Conservation (phyloP, 345 rosid species). For the Excoecaria cochinchinensis region DNA sequence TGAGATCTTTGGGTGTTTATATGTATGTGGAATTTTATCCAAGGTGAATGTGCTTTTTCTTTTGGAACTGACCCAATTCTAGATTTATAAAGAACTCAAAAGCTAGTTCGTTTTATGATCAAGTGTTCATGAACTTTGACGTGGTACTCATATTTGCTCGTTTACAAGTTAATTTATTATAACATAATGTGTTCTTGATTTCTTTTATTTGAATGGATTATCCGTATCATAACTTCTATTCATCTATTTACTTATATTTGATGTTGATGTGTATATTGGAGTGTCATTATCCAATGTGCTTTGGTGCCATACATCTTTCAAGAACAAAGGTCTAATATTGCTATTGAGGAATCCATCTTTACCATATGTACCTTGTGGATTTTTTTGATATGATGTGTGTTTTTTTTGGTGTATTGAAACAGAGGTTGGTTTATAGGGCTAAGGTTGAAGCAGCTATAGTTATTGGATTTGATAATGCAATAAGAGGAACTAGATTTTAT, state of each 20-base stretch:
- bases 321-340: slow-evolving; percentile 73
- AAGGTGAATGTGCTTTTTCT: neutral
- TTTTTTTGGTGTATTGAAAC: slow-evolving; percentile 4
- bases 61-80: neutral
- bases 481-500: slow-evolving; percentile 63
- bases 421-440: slow-evolving; percentile 83
- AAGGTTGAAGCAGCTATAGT: slow-evolving; percentile 86
- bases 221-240: neutral
- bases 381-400: neutral
- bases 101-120: neutral
- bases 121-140: no score
- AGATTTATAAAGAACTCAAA: neutral
- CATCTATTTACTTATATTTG: neutral
- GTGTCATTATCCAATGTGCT: slow-evolving; percentile 89
- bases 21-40: no score
- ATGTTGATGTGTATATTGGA: no score
- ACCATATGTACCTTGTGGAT: no score
- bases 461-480: slow-evolving; percentile 77
- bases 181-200: neutral
- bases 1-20: neutral
- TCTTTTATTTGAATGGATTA: neutral
- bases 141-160: no score
- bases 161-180: neutral
- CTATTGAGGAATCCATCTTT: no score
- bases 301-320: slow-evolving; percentile 77